These are phyloP conservation scores for Didymella segeticola DNA, from an alignment of 2,329 filamentous ascomycete species.

Conservation along the genomic window DNA sequence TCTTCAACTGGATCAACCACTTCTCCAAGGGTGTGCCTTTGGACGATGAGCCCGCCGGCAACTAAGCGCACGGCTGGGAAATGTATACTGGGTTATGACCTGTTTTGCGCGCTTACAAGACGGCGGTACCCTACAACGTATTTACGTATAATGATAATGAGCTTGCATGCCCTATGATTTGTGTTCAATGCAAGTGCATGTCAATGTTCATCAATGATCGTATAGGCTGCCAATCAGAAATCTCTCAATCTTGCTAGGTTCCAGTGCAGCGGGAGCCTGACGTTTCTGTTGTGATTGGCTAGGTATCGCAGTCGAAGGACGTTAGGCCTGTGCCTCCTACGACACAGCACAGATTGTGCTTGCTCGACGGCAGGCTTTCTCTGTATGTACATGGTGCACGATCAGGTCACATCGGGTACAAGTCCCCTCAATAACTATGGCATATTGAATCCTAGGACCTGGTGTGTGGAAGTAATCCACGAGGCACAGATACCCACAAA, in stretches of 20 bases:
- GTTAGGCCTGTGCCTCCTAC: background rate
- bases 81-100: background rate
- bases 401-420: background rate
- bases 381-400: background rate
- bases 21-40: conserved; percentile 41
- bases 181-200: background rate
- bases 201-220: background rate
- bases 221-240: background rate
- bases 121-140: conserved; percentile 9
- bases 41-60: conserved; percentile 38
- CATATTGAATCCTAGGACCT: conserved; percentile 4
- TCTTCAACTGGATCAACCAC: conserved; percentile 51
- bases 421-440: background rate
- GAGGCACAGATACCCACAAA: conserved; percentile 5
- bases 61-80: conserved; percentile 23
- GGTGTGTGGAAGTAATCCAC: conserved; percentile 7
- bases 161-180: background rate
- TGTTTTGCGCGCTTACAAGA: conserved; percentile 7
- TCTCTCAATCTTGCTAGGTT: background rate
- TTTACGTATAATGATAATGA: conserved; percentile 23
- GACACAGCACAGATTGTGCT: background rate
- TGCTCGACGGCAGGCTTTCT: background rate
- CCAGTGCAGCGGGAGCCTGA: background rate
- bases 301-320: background rate
- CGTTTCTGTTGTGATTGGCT: background rate